Base-by-base conservation (phyloP, 768 basidiomycete genomes). In the Chalciporus piperatus region DNA sequence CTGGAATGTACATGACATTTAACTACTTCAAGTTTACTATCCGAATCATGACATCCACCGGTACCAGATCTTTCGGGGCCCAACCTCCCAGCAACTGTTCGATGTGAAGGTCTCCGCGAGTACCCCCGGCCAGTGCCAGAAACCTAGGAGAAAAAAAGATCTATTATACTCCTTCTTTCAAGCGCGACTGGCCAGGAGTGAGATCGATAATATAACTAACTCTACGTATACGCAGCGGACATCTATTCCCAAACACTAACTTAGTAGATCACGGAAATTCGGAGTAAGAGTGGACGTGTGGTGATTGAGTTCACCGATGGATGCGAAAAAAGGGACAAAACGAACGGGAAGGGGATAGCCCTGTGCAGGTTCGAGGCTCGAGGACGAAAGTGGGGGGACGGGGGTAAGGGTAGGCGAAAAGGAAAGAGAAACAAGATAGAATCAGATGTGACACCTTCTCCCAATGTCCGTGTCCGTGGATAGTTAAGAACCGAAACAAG, bases 391-490 rank as follows among this genome's bases (percentile, higher is more conserved):
- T 22, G 22, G 22, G 22, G 22, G n/a, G n/a, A n/a, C n/a, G n/a
- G n/a, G n/a, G n/a, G n/a, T n/a, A n/a, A n/a, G n/a, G 45, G 48
- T 38, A 13, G 17, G 20, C 38, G 48, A 40, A 41, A 45, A 52
- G 20, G 23, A 51, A 39, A 35, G 44, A 37, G 28, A 42, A 41
- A 51, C 25, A 55, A 42, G 23, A 43, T 52, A 39, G 47, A 52
- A 50, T 48, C 51, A 49, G 47, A 52, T 48, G 53, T 38, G 33
- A 44, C 37, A 55, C 52, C 37, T n/a, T n/a, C 32, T 20, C 54
- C 41, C 35, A 55, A 23, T 47, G 54, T 57, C 47, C 12, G 17
- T 51, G 61, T 61, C 64, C 64, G 40, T 52, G 57, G 42, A 47
- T 58, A 58, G 47, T 47, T 38, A 33, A 22, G 27, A n/a, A n/a